Evolutionary conservation across 257 asterid species (phyloP).

Genomic region (Ajuga chamaepitys): DNA sequence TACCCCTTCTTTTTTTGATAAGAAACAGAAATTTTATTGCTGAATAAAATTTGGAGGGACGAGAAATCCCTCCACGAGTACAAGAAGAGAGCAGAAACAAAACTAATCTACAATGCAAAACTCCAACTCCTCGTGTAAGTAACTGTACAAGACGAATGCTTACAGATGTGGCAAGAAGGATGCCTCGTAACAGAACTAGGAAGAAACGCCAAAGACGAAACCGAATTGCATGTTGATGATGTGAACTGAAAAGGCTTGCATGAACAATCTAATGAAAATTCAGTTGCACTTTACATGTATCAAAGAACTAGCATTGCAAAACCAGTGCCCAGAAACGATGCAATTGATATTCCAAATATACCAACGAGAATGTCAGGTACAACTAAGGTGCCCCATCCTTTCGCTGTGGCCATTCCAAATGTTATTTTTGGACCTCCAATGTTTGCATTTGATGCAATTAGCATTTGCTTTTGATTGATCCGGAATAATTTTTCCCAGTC

Average conservation of each 20-base stretch:
- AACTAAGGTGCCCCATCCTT: constrained; percentile 72
- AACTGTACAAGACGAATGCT: neutral
- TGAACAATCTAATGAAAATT: neutral
- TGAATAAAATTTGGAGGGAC: too few relatives aligned
- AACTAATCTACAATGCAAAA: too few relatives aligned
- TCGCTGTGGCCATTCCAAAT: constrained; percentile 77
- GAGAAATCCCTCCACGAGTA: too few relatives aligned
- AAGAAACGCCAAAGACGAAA: neutral
- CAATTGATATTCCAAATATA: constrained; percentile 62
- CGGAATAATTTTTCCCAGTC: constrained; percentile 47
- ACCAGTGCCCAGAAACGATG: constrained; percentile 77
- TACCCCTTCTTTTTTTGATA: too few relatives aligned
- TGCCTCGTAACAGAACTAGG: neutral
- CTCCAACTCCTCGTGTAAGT: too few relatives aligned
- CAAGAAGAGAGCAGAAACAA: too few relatives aligned
- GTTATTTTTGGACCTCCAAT: constrained; percentile 91
- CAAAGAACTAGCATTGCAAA: constrained; percentile 55
- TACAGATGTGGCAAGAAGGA: neutral
- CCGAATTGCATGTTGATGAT: neutral
- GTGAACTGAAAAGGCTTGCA: neutral
- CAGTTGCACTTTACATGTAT: constrained; percentile 25
- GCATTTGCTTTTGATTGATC: constrained; percentile 40
- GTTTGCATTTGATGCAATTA: constrained; percentile 81
- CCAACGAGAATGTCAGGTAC: constrained; percentile 72
- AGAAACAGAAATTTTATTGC: too few relatives aligned